These are phyloP conservation scores for Lipomyces oligophaga DNA, from an alignment of 805 yeast species.

Conservation along the genomic window DNA sequence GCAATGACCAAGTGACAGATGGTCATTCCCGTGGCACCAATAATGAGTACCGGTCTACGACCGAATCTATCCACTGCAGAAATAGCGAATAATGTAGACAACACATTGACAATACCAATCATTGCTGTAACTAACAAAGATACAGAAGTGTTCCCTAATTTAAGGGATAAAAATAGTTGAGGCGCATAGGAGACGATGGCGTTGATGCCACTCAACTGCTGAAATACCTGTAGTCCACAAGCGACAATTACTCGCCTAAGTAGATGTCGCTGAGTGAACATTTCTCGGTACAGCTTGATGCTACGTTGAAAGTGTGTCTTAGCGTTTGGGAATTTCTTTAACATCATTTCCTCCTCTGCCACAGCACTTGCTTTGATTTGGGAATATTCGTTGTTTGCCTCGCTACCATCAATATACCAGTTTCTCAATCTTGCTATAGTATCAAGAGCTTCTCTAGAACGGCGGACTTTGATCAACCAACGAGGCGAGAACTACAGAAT, in stretches of 20 bases:
- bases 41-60: conserved; percentile 57
- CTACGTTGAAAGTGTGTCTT: conserved; percentile 10
- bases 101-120: conserved; percentile 47
- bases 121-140: conserved; percentile 45
- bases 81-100: conserved; percentile 55
- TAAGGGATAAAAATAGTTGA: conserved; percentile 45
- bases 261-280: conserved; percentile 17
- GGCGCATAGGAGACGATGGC: conserved; percentile 50
- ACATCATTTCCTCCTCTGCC: conserved; percentile 29
- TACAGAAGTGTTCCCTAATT: conserved; percentile 47
- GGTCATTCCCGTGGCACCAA: conserved; percentile 63
- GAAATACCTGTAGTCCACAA: conserved; percentile 28
- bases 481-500: conserved; percentile 41
- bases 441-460: conserved; percentile 32
- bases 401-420: conserved; percentile 16
- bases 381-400: conserved; percentile 27
- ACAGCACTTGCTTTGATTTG: conserved; percentile 33
- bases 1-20: conserved; percentile 41
- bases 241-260: conserved; percentile 21
- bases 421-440: conserved; percentile 30
- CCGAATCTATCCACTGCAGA: conserved; percentile 56
- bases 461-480: conserved; percentile 38
- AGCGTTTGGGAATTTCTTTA: conserved; percentile 25
- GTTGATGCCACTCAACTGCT: conserved; percentile 44
- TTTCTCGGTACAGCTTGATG: conserved; percentile 17